Base-by-base conservation (phyloP, 2,329 filamentous ascomycete species). In the Endocalyx cinctus region DNA sequence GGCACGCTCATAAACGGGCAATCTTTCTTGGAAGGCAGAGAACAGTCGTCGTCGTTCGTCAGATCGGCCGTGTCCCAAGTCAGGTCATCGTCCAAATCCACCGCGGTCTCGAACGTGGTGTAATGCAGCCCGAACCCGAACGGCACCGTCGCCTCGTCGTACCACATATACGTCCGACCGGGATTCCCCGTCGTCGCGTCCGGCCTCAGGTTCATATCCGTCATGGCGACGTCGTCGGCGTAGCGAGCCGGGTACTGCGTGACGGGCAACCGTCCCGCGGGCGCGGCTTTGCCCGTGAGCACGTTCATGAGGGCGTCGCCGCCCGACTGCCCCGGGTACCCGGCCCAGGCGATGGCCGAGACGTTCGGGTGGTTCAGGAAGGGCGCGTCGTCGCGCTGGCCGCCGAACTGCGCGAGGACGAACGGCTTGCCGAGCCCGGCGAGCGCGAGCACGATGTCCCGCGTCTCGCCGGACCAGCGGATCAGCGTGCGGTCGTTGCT, bases 281-380 rank as follows among this genome's bases (percentile, higher is more conserved):
- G 64, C 3, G 67, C 57, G 3, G 47, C 53, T 18, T 59, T 62
- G 6, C 70, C 70, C 10, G 59, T 63, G 18, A 74, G 45, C 31
- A 74, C 60, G 42, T 73, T 60, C 33, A 72, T 47, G 20, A 73
- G 53, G 2, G 70, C 70, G 11, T 56, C 50, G 13, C 70, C 70
- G n/a, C 70, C 70, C 32, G 65, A 58, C 54, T 74, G 70, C 12
- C 70, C 69, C 2, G 70, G 70, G 42, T 69, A 73, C 2, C 69
- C 69, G 2, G 52, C 67, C 70, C 70, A 74, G 0, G 74, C 33
- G 0, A 74, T 46, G 2, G 65, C 61, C 14, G 55, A 62, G 45
- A 74, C 57, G 41, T 67, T 67, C 10, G 52, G 39, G 39, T 72
- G 64, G 28, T 52, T 52, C 14, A 64, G 41, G 25, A 72, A 52